Evolutionary conservation across 202 grass and related monocot species (phyloP), one percentile per base, ranked within the genome.

Genomic region (Elaeis oleifera): DNA sequence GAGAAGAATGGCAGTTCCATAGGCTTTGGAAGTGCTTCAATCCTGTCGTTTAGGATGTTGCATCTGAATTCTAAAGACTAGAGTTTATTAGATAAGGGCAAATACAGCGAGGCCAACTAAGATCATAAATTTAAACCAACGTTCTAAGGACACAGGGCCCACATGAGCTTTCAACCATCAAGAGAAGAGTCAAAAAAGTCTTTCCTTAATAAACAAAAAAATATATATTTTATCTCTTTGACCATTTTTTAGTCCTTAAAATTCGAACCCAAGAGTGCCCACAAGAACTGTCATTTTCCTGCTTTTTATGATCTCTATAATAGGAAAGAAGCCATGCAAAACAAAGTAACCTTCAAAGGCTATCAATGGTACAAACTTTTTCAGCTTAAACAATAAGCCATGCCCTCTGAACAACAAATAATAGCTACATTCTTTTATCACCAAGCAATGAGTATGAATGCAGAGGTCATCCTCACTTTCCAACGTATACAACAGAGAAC

Each of bases 271-370:
- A 60, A 18, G n/a, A 60, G 22, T 60, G 36, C 56, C 56, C 24
- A 60, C 68, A 54, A 71, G 23, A 60, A 52, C 56, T 71, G 68
- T 70, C 67, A 39, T 68, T 27, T 51, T 51, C 68, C 48, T 51
- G 16, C 44, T 50, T 71, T 60, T 71, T 11, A 18, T 53, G 29
- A 13, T 13, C 13, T 50, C 28, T 48, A 28, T 3, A 68, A 21
- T 56, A 44, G 16, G 20, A 44, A 56, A 68, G 11, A 18, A 56
- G 51, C 25, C 15, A 16, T 3, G 2, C 16, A 36, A 7, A 67
- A 23, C 23, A 48, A 44, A 56, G 28, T 6, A 56, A 36, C 63
- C 49, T 27, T 13, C 63, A 39, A 50, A 55, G 51, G 4, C 51
- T 6, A 67, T 67, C 48, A 27, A 54, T 67, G 28, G 28, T 50